These are phyloP conservation scores for Leishmania lainsoni DNA, from an alignment of 208 protist species.

Conservation along the genomic window DNA sequence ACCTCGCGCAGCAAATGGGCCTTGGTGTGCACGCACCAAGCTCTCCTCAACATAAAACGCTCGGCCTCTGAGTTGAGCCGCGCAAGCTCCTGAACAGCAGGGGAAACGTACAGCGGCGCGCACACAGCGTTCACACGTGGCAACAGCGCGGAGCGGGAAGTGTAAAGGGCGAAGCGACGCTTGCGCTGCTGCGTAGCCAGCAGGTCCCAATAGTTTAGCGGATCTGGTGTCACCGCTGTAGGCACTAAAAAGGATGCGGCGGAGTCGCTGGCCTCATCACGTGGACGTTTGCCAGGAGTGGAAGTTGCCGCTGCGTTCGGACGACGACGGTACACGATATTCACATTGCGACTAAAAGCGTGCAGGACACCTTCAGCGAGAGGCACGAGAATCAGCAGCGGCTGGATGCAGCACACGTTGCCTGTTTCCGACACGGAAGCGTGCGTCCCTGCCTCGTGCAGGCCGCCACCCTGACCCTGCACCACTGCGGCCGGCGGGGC, in stretches of 20 bases:
- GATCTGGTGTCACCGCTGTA: neutral
- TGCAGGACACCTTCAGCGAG: constrained; percentile 45
- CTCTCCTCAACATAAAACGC: constrained; percentile 49
- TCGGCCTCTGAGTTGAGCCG: constrained; percentile 61
- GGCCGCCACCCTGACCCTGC: neutral
- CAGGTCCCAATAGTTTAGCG: constrained; percentile 8
- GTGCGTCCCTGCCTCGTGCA: neutral
- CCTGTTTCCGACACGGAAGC: neutral
- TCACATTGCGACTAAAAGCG: constrained; percentile 50
- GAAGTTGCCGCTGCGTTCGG: neutral
- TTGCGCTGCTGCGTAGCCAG: constrained; percentile 44
- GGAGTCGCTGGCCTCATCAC: constrained; percentile 1
- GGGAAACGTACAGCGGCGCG: constrained; percentile 48
- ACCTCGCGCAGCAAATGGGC: constrained; percentile 58
- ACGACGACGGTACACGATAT: constrained; percentile 42
- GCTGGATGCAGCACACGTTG: neutral
- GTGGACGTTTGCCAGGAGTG: constrained; percentile 1
- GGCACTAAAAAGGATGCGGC: constrained; percentile 3
- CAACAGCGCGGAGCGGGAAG: constrained; percentile 52
- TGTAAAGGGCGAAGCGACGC: constrained; percentile 59
- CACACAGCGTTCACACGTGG: constrained; percentile 35
- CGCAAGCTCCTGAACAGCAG: constrained; percentile 52
- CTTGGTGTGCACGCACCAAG: constrained; percentile 60
- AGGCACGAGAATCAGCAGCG: constrained; percentile 34
- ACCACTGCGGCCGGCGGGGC: neutral